Conservation (phyloP, 345 rosid species). For the Citrus cavaleriei region DNA sequence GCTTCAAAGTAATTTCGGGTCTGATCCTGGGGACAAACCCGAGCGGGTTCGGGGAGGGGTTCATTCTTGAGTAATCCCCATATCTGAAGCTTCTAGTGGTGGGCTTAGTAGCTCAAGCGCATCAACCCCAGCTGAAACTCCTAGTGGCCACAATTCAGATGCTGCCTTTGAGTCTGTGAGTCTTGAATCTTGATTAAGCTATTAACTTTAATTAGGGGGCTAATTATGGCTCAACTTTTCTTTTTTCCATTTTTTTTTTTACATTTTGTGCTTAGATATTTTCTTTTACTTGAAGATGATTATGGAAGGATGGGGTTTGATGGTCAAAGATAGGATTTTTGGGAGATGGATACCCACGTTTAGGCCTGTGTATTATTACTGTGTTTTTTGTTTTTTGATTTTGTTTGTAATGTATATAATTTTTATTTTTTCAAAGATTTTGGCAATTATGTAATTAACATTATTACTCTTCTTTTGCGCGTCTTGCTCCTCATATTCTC, state of each 20-base stretch:
- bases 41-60: too few relatives aligned
- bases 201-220: too few relatives aligned
- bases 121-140: not conserved
- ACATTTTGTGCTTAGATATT: not conserved
- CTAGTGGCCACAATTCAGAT: conserved; percentile 1
- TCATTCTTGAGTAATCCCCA: too few relatives aligned
- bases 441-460: not conserved
- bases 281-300: not conserved
- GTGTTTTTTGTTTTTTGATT: not conserved
- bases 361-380: not conserved
- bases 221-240: not conserved
- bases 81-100: not conserved
- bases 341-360: not conserved
- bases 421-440: not conserved
- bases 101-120: not conserved
- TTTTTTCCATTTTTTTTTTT: not conserved
- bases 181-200: too few relatives aligned
- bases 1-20: too few relatives aligned
- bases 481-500: too few relatives aligned
- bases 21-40: too few relatives aligned
- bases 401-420: not conserved
- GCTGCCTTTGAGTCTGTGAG: not conserved
- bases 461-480: too few relatives aligned
- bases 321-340: not conserved
- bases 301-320: not conserved